Evolutionary conservation across 805 yeast species (phyloP).

Genomic region (Brettanomyces custersianus): DNA sequence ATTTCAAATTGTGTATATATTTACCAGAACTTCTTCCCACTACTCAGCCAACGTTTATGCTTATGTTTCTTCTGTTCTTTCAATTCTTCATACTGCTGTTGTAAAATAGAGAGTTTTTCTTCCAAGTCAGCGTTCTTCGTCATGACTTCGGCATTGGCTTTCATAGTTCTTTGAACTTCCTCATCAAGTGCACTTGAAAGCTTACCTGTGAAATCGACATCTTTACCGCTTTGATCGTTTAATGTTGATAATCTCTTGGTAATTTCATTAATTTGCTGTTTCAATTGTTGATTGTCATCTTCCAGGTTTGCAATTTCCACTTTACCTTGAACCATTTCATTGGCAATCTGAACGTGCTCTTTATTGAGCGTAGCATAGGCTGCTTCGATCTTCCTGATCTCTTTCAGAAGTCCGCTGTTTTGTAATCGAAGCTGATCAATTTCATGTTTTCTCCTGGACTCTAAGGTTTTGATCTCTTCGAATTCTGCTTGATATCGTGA

Average conservation of each 20-base stretch:
- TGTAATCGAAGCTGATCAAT: conserved; percentile 48
- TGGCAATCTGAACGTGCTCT: conserved; percentile 82
- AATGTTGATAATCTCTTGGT: conserved; percentile 31
- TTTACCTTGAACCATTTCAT: conserved; percentile 76
- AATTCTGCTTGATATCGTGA: conserved; percentile 67
- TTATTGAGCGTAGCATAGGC: conserved; percentile 60
- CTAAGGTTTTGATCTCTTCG: conserved; percentile 59
- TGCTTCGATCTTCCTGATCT: conserved; percentile 64
- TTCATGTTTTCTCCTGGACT: conserved; percentile 55
- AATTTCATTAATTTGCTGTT: conserved; percentile 38
- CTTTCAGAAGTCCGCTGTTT: conserved; percentile 66
- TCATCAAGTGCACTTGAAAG: conserved; percentile 28
- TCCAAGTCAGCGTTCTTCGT: conserved; percentile 49
- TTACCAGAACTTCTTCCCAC: not conserved
- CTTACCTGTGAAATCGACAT: conserved; percentile 22
- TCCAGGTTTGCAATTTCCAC: conserved; percentile 63
- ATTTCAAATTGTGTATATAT: no score
- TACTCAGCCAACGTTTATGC: not conserved
- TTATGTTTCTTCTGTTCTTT: conserved; percentile 9
- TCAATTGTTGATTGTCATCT: conserved; percentile 64
- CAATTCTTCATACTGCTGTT: conserved; percentile 26
- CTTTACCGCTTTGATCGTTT: conserved; percentile 17
- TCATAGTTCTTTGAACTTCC: conserved; percentile 52
- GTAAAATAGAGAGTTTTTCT: conserved; percentile 37
- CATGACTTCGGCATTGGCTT: conserved; percentile 58